These are phyloP conservation scores for Leishmania mexicana DNA, from an alignment of 208 protist genomes.

Conservation along the genomic window DNA sequence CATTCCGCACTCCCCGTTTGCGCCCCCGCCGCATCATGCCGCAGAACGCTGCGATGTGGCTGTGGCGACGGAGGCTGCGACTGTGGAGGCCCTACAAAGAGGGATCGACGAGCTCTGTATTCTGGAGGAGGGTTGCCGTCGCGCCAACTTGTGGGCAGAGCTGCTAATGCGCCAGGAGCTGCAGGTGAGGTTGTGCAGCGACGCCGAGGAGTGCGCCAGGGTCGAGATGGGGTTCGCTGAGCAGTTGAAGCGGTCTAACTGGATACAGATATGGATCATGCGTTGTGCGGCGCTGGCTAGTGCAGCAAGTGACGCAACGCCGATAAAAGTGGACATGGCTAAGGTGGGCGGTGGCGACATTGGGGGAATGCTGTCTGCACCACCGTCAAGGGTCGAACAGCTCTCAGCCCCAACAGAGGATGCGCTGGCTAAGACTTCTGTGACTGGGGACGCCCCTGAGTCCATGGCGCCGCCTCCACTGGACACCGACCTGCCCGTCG, in stretches of 20 bases:
- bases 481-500: background rate
- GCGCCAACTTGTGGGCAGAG: conserved; percentile 2
- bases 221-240: conserved; percentile 14
- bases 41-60: background rate
- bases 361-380: background rate
- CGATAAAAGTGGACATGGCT: background rate
- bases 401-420: background rate
- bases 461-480: background rate
- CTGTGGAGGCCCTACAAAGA: background rate
- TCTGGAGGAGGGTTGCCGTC: background rate
- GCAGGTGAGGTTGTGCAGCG: conserved; percentile 9
- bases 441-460: background rate
- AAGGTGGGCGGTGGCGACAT: background rate
- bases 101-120: background rate
- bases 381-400: background rate
- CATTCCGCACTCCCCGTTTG: conserved; percentile 4
- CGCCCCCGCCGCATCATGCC: background rate
- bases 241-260: background rate
- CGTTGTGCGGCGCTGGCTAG: background rate
- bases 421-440: background rate
- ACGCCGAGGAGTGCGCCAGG: conserved; percentile 11
- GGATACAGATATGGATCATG: background rate
- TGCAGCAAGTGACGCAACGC: background rate
- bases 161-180: conserved; percentile 4
- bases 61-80: background rate